phyloP scores from a whole-genome alignment of 2,329 filamentous ascomycete genomes.

The Pezicula radicicola region DNA sequence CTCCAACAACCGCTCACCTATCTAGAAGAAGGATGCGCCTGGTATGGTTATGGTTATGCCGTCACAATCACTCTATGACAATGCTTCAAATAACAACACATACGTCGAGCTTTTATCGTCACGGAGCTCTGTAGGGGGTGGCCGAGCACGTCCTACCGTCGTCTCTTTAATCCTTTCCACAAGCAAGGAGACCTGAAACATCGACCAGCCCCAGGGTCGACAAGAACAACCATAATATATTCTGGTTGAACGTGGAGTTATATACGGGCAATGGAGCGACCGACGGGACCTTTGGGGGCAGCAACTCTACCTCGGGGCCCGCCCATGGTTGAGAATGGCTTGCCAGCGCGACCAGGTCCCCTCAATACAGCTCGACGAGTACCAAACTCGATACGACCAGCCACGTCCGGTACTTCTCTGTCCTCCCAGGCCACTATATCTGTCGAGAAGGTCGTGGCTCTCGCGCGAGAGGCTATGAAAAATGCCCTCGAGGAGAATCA shows the following conservation, averaged over 20 bases:
- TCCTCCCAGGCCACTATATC: constrained; percentile 52
- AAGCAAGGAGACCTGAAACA: constrained; percentile 18
- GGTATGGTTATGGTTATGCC: background rate
- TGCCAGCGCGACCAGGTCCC: constrained; percentile 32
- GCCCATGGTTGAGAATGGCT: constrained; percentile 35
- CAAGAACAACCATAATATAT: constrained; percentile 12
- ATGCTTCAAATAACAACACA: background rate
- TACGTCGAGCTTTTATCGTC: background rate
- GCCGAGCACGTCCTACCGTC: background rate
- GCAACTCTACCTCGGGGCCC: constrained; percentile 33
- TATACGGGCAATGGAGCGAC: constrained; percentile 25
- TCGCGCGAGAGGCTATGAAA: constrained; percentile 66
- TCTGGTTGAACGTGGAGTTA: constrained; percentile 1
- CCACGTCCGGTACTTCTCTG: constrained; percentile 38
- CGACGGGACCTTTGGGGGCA: constrained; percentile 28
- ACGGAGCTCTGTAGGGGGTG: background rate
- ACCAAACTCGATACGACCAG: constrained; percentile 48
- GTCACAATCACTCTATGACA: background rate
- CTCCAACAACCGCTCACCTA: too few species aligned
- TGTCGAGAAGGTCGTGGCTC: constrained; percentile 59
- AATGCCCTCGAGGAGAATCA: constrained; percentile 64
- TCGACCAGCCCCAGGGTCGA: constrained; percentile 14
- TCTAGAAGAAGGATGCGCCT: too few species aligned
- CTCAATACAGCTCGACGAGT: constrained; percentile 26
- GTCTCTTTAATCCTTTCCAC: constrained; percentile 4